Conservation (phyloP, 1,284 basidiomycete species). For the Sporisorium reilianum region DNA sequence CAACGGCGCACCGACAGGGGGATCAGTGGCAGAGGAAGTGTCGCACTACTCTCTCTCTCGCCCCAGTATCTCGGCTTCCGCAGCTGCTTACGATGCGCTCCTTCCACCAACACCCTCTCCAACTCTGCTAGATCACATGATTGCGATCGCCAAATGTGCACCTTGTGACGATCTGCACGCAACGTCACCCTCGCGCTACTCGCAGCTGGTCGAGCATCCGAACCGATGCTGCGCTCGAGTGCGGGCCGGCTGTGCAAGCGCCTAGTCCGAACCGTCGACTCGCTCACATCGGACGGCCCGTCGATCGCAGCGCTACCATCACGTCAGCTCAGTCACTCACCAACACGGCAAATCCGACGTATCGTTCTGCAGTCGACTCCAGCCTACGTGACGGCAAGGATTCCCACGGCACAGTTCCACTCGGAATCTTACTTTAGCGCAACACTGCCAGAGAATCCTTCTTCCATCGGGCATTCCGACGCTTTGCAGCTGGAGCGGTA, state of each 20-base stretch:
- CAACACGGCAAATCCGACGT: conserved; percentile 1
- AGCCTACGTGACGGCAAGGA: background rate
- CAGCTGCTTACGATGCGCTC: conserved; percentile 15
- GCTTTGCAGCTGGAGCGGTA: conserved; percentile 18
- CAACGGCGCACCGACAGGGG: background rate
- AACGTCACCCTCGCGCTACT: conserved; percentile 12
- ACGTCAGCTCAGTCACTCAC: background rate
- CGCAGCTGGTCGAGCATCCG: conserved; percentile 14
- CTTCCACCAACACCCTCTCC: background rate
- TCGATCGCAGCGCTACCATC: background rate
- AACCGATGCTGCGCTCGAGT: conserved; percentile 42
- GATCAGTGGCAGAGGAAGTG: background rate
- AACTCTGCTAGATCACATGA: conserved; percentile 1
- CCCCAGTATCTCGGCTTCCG: background rate
- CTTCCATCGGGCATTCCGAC: background rate
- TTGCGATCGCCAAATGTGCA: background rate
- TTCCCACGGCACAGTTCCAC: conserved; percentile 6
- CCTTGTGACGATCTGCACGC: background rate
- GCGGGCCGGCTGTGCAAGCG: conserved; percentile 26
- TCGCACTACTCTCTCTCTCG: background rate
- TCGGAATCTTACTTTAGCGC: conserved; percentile 35
- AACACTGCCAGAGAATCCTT: conserved; percentile 19
- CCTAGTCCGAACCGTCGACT: conserved; percentile 23
- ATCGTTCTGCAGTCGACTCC: background rate
- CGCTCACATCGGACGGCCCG: conserved; percentile 3